These are phyloP conservation scores for Botrytis elliptica DNA, from an alignment of 2,329 filamentous ascomycete genomes.

Conservation along the genomic window DNA sequence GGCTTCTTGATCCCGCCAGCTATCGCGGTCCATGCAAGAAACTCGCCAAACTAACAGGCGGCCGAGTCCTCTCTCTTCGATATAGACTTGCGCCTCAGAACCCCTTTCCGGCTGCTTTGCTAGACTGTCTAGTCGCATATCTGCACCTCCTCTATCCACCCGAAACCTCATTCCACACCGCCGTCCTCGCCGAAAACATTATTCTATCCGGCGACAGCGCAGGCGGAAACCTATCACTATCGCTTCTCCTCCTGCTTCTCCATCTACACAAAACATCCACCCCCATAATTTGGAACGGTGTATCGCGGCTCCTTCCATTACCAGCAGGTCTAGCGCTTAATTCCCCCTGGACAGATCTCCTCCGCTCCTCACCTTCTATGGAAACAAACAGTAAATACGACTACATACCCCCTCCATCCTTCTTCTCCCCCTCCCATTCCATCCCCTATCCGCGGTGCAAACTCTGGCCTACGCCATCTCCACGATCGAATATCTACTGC, in stretches of 20 bases:
- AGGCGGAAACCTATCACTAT: slow-evolving; percentile 68
- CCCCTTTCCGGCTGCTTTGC: slow-evolving; percentile 70
- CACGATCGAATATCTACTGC: slow-evolving; percentile 54
- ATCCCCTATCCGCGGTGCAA: slow-evolving; percentile 47
- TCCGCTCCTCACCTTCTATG: slow-evolving; percentile 59
- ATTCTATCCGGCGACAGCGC: slow-evolving; percentile 72
- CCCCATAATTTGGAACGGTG: slow-evolving; percentile 64
- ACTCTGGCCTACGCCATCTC: slow-evolving; percentile 57
- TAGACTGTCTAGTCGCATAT: slow-evolving; percentile 72
- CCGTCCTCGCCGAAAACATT: slow-evolving; percentile 64
- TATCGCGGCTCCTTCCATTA: slow-evolving; percentile 54
- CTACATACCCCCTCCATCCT: slow-evolving; percentile 58
- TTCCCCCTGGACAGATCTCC: slow-evolving; percentile 72
- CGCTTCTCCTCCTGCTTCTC: slow-evolving; percentile 66
- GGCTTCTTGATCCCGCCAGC: slow-evolving; percentile 66
- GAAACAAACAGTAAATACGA: slow-evolving; percentile 55
- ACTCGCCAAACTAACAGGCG: slow-evolving; percentile 65
- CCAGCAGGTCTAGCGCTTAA: slow-evolving; percentile 63
- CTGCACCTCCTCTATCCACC: slow-evolving; percentile 54
- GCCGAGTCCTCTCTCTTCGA: slow-evolving; percentile 62
- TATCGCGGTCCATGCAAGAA: slow-evolving; percentile 59
- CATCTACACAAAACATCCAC: slow-evolving; percentile 54
- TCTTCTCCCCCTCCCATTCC: slow-evolving; percentile 40
- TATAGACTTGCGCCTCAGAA: slow-evolving; percentile 74
- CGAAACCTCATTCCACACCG: slow-evolving; percentile 50